A percentile compares a stretch with the other conserved stretches of the same genome.
Conservation (phyloP, 2,329 filamentous ascomycete species). For the Purpureocillium takamizusanense region DNA sequence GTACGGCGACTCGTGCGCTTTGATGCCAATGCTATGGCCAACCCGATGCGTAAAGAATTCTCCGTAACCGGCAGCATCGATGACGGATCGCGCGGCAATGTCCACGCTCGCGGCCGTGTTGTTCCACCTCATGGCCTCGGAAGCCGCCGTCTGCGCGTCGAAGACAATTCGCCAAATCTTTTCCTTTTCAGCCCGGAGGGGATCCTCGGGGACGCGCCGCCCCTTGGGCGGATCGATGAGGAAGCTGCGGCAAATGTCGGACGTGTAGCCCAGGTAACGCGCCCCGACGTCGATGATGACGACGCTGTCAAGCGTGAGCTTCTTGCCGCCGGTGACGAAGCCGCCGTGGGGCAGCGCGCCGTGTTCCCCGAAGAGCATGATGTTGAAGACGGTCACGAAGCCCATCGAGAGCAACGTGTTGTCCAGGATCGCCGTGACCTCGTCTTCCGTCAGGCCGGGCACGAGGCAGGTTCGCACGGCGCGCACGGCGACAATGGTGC, state of each 20-base stretch:
- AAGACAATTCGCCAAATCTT: slow-evolving; percentile 51
- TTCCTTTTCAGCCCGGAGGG: slow-evolving; percentile 37
- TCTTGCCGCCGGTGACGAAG: slow-evolving; percentile 39
- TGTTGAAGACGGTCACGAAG: slow-evolving; percentile 52
- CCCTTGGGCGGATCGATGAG: slow-evolving; percentile 31
- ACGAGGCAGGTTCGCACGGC: slow-evolving; percentile 42
- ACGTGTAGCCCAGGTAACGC: slow-evolving; percentile 53
- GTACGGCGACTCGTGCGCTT: slow-evolving; percentile 57
- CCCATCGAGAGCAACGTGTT: slow-evolving; percentile 43
- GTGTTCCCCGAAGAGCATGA: slow-evolving; percentile 52
- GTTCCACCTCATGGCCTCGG: slow-evolving; percentile 38
- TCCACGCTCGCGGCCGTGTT: slow-evolving; percentile 51
- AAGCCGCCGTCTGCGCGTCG: slow-evolving; percentile 50
- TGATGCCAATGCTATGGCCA: slow-evolving; percentile 57
- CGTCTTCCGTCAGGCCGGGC: slow-evolving; percentile 45
- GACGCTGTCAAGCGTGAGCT: slow-evolving; percentile 44
- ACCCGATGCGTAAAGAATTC: slow-evolving; percentile 52
- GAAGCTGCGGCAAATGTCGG: slow-evolving; percentile 56
- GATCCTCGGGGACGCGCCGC: slow-evolving; percentile 3
- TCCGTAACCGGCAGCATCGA: slow-evolving; percentile 49
- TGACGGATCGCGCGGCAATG: slow-evolving; percentile 48
- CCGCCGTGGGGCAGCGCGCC: slow-evolving; percentile 45
- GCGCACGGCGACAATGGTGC: slow-evolving; percentile 44
- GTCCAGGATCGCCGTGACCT: slow-evolving; percentile 47
- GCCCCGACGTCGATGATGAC: slow-evolving; percentile 55